Conservation (phyloP, 2,329 filamentous ascomycete species). For the Didymella glomerata region DNA sequence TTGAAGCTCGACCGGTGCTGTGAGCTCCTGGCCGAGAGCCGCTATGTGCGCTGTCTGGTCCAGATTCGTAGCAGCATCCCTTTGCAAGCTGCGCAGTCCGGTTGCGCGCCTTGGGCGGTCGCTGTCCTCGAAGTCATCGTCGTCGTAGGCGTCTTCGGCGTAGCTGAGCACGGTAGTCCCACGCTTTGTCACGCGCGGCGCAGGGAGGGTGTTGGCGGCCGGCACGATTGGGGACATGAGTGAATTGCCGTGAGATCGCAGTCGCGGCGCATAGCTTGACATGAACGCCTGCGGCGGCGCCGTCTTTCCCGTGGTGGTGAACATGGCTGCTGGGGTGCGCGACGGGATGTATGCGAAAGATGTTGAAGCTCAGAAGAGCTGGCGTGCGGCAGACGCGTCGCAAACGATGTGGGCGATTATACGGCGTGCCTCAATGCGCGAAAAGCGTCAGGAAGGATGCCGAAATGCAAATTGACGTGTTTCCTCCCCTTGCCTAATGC, state of each 20-base stretch:
- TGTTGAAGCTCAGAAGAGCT: slow-evolving; percentile 43
- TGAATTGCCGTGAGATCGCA: slow-evolving; percentile 91
- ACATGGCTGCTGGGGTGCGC: slow-evolving; percentile 47
- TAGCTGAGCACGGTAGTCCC: slow-evolving; percentile 98
- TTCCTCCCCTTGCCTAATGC: slow-evolving; percentile 18
- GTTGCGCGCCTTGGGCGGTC: slow-evolving; percentile 77
- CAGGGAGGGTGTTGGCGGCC: slow-evolving; percentile 70
- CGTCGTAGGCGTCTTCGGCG: slow-evolving; percentile 93
- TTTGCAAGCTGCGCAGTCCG: slow-evolving; percentile 77
- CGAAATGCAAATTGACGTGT: slow-evolving; percentile 13
- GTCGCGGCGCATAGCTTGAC: slow-evolving; percentile 87
- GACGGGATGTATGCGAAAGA: slow-evolving; percentile 30
- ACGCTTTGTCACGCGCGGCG: slow-evolving; percentile 90
- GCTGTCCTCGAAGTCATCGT: slow-evolving; percentile 77
- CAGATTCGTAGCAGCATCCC: slow-evolving; percentile 68
- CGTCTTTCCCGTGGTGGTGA: slow-evolving; percentile 51
- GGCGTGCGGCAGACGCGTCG: slow-evolving; percentile 46
- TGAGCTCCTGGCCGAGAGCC: slow-evolving; percentile 83
- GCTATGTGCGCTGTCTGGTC: slow-evolving; percentile 72
- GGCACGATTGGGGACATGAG: slow-evolving; percentile 86
- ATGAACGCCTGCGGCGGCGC: slow-evolving; percentile 83
- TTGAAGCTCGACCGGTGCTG: slow-evolving; percentile 80
- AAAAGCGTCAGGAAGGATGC: slow-evolving; percentile 6
- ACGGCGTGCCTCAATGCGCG: slow-evolving; percentile 8
- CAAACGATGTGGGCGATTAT: slow-evolving; percentile 17